Base-by-base conservation (phyloP, 768 basidiomycete species). In the Coprinopsis marcescibilis region DNA sequence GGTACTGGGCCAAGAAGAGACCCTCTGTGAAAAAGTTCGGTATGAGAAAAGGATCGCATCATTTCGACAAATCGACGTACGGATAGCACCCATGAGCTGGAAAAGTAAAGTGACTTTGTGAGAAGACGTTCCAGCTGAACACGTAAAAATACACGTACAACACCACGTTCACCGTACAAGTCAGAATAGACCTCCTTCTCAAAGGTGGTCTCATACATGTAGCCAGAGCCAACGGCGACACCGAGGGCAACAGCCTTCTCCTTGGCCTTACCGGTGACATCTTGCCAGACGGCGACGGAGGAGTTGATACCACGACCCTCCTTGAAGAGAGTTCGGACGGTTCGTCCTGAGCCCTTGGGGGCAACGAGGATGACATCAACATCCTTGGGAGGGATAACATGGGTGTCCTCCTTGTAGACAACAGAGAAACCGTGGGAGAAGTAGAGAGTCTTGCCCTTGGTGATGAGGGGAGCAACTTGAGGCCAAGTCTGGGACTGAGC, bases 361-460 rank as follows among this genome's bases (percentile, higher is more conserved):
- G 96, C 96, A 50, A 96, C 95, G 58, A 99, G 89, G 66, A 99
- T 98, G 59, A 99, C 96, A 64, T 99, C 96, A 54, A 99, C 90
- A 62, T 97, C 92, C 15, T 75, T 60, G 37, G 96, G 96, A 52
- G 92, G 89, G 46, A 94, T 59, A 56, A 99, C 92, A 47, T 94
- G 77, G 55, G 96, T 99, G 68, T 96, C 91, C 4, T 99, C 81
- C 77, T 94, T 91, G 83, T 85, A 99, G 45, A 99, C 92, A 55
- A 98, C 80, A 54, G 95, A 98, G 85, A 99, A 99, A 60, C 96
- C 96, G 67, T 99, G 96, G 4, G 95, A 92, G 77, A 99, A 99
- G 84, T 99, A 99, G 53, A 99, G 86, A n/a, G 96, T 99, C 80
- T 99, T 98, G 73, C 90, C 96, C 80, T 94, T 91, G 68, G 93